Evolutionary conservation across 768 basidiomycete genomes (phyloP), one percentile per base, ranked within the genome.

Genomic region (Rossbeevera mucosa): DNA sequence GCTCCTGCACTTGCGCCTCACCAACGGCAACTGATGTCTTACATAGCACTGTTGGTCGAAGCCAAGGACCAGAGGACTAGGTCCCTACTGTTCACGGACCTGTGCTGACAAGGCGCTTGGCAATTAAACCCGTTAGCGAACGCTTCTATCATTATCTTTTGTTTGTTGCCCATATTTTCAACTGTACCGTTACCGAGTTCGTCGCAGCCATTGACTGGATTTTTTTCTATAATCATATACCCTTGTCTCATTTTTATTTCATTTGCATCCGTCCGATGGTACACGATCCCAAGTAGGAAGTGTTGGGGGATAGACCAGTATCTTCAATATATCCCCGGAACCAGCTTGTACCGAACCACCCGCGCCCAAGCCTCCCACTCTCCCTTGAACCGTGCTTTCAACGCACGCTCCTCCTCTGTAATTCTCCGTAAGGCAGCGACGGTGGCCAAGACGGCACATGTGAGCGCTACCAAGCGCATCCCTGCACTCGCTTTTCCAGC

Each of bases 301-400:
- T 29, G 4, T 18, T 12, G 8, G 4, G 16, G 11, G 21, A 28
- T 14, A 8, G 26, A 9, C n/a, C 7, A 13, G 12, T 2, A 7
- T 9, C 42, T 5, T 60, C 57, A 81, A 59, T 74, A 76, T 13
- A 81, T 33, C 26, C 75, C 70, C 20, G 80, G 80, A 44, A 82
- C 57, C 26, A 83, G 64, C 49, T 62, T 78, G 50, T 75, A 80
- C 8, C 71, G 76, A 11, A 82, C 80, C 33, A 54, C 64, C 42
- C 53, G 53, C 7, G 73, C 74, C 77, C 78, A 83, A 1, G 61
- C 56, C 28, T 53, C 61, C 61, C 62, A 63, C 28, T 63, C 54
- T 13, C n/a, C 50, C 25, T 52, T 53, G 50, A 63, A 63, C 41
- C 53, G 54, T 4, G 22, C 41, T 8, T 16, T 55, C 31, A 63